Evolutionary conservation across 805 yeast genomes (phyloP).

Genomic region (Starmerella bombicola): DNA sequence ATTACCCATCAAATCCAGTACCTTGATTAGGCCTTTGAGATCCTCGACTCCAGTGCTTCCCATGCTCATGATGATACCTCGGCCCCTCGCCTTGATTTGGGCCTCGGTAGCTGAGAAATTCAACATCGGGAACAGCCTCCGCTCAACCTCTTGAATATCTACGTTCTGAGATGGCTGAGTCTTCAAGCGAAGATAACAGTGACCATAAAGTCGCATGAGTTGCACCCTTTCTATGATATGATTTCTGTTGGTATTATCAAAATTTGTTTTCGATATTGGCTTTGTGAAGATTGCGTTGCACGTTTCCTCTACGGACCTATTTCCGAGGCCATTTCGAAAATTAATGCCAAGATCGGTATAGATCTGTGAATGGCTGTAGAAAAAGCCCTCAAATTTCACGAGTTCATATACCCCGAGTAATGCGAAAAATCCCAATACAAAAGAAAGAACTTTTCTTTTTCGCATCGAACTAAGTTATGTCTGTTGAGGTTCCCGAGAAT

Average conservation of each 20-base stretch:
- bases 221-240: slow-evolving; percentile 1
- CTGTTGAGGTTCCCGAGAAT: too few relatives aligned
- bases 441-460: too few relatives aligned
- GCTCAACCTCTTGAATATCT: slow-evolving; percentile 1
- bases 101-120: neutral
- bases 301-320: too few relatives aligned
- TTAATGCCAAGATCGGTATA: too few relatives aligned
- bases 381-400: too few relatives aligned
- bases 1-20: neutral
- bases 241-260: neutral
- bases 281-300: neutral
- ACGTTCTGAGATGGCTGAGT: neutral
- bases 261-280: neutral
- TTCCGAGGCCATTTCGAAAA: too few relatives aligned
- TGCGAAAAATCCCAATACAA: too few relatives aligned
- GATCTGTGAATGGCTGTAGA: too few relatives aligned
- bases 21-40: neutral
- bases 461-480: too few relatives aligned
- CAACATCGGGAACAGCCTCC: slow-evolving; percentile 2
- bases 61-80: slow-evolving; percentile 5
- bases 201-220: slow-evolving; percentile 1
- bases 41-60: neutral
- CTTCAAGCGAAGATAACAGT: slow-evolving; percentile 1
- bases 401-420: too few relatives aligned
- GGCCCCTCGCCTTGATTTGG: slow-evolving; percentile 1